Evolutionary conservation across 345 rosid species (phyloP).

Genomic region (Pelargonium nanum): DNA sequence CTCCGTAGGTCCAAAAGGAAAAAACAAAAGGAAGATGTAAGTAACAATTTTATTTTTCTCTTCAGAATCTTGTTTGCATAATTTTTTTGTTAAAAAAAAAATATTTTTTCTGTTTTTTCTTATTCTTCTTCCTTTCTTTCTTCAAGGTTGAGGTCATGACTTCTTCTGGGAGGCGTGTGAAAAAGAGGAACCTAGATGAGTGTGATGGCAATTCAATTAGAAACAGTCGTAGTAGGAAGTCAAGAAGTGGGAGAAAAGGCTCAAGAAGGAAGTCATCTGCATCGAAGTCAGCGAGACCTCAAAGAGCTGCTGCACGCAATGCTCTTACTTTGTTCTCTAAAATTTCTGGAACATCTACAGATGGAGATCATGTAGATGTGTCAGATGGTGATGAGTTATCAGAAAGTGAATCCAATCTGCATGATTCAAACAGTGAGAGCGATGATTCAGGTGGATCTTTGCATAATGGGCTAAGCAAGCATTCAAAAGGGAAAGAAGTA

Average conservation of each 20-base stretch:
- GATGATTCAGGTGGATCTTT: constrained; percentile 56
- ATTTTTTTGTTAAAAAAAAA: background rate
- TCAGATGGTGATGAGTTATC: constrained; percentile 52
- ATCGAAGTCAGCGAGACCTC: constrained; percentile 74
- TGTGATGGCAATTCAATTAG: constrained; percentile 40
- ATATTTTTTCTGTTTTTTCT: constrained; percentile 1
- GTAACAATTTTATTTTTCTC: constrained; percentile 5
- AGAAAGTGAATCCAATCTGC: constrained; percentile 57
- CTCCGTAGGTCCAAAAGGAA: constrained; percentile 66
- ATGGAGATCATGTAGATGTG: constrained; percentile 59
- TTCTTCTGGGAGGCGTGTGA: constrained; percentile 86
- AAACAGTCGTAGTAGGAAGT: constrained; percentile 37
- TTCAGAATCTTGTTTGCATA: background rate
- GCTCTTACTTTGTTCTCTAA: constrained; percentile 77
- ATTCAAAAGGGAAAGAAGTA: constrained; percentile 63
- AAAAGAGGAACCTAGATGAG: constrained; percentile 75
- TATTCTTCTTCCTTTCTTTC: constrained; percentile 4
- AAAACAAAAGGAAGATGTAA: constrained; percentile 59
- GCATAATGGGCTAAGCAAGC: constrained; percentile 36
- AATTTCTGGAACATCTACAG: constrained; percentile 70
- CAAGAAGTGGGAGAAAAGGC: constrained; percentile 43
- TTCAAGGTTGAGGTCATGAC: constrained; percentile 73
- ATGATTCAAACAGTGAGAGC: constrained; percentile 46
- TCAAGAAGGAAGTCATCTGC: constrained; percentile 48
- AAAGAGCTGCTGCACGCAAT: constrained; percentile 90